These are phyloP conservation scores for Solanum clarkiae DNA, from an alignment of 257 asterid species.

Conservation along the genomic window DNA sequence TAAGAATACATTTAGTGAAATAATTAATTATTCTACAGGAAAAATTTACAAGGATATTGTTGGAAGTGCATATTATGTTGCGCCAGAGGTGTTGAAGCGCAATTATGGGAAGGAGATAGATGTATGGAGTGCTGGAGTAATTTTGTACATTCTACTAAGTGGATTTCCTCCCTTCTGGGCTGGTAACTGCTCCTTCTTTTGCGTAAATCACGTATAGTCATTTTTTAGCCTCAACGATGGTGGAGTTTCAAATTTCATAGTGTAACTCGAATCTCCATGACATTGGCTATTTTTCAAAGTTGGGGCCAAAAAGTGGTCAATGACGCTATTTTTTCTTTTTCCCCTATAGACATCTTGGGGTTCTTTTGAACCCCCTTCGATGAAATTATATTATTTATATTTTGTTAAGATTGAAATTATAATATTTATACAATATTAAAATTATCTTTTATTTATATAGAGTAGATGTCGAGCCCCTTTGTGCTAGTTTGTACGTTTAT, in stretches of 20 bases:
- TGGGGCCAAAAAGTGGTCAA: background rate
- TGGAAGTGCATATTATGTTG: conserved; percentile 35
- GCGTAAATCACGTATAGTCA: background rate
- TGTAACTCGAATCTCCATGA: background rate
- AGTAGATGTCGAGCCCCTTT: too few species aligned
- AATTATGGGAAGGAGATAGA: conserved; percentile 27
- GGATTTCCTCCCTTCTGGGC: conserved; percentile 31
- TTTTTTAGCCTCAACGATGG: background rate
- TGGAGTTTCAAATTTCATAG: background rate
- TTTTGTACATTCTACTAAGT: conserved; percentile 23
- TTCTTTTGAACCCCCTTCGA: too few species aligned
- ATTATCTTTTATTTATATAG: too few species aligned
- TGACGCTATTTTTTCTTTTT: background rate
- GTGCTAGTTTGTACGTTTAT: too few species aligned
- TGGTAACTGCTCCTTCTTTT: background rate
- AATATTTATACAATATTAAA: too few species aligned
- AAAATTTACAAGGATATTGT: conserved; percentile 13
- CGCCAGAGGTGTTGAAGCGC: conserved; percentile 22
- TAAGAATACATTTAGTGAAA: background rate
- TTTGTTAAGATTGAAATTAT: too few species aligned
- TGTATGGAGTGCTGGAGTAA: conserved; percentile 42
- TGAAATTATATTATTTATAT: too few species aligned
- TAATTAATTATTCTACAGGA: conserved; percentile 6
- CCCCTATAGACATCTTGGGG: too few species aligned
- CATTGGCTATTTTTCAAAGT: background rate